Evolutionary conservation across 2,329 filamentous ascomycete species (phyloP).

Genomic region (Cyphellophora attinorum): DNA sequence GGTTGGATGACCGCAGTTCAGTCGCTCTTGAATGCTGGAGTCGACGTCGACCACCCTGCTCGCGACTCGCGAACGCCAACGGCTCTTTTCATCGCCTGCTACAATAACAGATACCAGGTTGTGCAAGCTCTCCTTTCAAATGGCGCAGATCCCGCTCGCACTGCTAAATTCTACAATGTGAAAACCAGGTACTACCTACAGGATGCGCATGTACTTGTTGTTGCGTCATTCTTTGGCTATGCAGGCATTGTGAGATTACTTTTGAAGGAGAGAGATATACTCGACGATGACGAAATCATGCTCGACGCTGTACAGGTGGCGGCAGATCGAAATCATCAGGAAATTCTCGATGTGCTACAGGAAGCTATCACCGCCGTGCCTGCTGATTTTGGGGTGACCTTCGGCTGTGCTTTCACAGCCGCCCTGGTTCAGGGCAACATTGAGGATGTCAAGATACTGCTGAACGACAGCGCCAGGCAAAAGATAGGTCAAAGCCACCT

Average conservation of each 20-base stretch:
- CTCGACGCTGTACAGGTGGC: conserved; percentile 5
- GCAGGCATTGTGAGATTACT: conserved; percentile 8
- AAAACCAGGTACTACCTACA: conserved; percentile 3
- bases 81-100: conserved; percentile 9
- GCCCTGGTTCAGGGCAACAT: no score
- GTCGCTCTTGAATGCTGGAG: conserved; percentile 2
- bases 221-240: conserved; percentile 10
- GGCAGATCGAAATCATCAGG: conserved; percentile 1
- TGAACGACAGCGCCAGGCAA: no score
- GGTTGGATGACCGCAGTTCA: conserved; percentile 2
- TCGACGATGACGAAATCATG: conserved; percentile 7
- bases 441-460: no score
- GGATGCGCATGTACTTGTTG: conserved; percentile 9
- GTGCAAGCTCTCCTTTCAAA: conserved; percentile 11
- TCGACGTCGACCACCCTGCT: no score
- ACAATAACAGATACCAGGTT: conserved; percentile 4
- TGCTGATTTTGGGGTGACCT: no score
- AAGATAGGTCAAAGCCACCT: no score
- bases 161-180: conserved; percentile 9
- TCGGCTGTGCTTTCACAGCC: no score
- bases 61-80: no score
- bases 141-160: conserved; percentile 12
- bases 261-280: conserved; percentile 7
- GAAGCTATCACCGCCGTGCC: no score
- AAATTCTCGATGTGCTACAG: no score